Evolutionary conservation across 2,329 filamentous ascomycete genomes (phyloP).

Genomic region (Plenodomus biglobosus): DNA sequence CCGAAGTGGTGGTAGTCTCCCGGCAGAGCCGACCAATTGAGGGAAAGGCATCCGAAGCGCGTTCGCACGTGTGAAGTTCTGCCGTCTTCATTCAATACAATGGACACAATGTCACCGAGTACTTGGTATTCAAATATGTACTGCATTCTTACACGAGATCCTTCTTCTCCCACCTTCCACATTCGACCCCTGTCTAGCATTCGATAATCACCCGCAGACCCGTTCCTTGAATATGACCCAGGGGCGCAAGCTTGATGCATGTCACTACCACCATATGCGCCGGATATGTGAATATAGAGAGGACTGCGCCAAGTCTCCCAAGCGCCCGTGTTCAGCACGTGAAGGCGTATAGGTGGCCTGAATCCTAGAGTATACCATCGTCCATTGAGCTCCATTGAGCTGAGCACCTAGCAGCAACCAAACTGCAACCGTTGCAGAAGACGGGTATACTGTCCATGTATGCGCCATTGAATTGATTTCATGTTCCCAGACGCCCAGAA

Average conservation of each 20-base stretch:
- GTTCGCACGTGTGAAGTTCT: constrained; percentile 19
- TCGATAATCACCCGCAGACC: constrained; percentile 1
- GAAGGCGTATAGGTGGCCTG: neutral
- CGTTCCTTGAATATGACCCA: neutral
- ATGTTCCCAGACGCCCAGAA: neutral
- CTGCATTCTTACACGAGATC: neutral
- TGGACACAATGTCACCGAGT: neutral
- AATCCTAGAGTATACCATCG: neutral
- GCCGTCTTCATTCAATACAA: constrained; percentile 12
- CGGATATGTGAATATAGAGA: neutral
- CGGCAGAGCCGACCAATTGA: constrained; percentile 20
- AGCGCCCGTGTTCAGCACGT: neutral
- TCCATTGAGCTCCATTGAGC: neutral
- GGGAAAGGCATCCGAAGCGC: constrained; percentile 17
- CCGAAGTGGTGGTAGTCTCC: constrained; percentile 13
- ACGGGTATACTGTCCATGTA: neutral
- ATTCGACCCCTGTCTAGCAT: constrained; percentile 1
- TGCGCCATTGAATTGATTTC: neutral
- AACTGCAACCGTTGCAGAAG: neutral
- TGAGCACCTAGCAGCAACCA: neutral
- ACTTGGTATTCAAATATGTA: neutral
- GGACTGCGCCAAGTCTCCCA: too few species aligned
- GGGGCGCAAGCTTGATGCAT: neutral
- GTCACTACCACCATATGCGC: neutral
- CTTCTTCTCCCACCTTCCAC: constrained; percentile 4